Conservation (phyloP, 495 filamentous ascomycete species). For the Sabuloglossum arenarium region DNA sequence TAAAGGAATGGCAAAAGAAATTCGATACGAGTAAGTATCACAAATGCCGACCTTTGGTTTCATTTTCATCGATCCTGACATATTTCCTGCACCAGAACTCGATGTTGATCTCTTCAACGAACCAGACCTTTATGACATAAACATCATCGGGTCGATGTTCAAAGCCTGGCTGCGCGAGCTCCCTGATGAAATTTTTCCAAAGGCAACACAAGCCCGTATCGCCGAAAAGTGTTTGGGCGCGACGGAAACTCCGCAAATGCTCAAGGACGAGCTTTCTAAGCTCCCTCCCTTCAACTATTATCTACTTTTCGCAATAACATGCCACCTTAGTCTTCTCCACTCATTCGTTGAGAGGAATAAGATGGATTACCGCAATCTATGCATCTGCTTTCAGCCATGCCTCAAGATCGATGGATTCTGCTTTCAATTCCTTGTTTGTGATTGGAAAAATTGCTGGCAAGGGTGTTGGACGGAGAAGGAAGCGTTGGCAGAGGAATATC, state of each 20-base stretch:
- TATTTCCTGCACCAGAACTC: conserved; percentile 27
- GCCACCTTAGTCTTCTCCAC: conserved; percentile 72
- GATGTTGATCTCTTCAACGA: conserved; percentile 76
- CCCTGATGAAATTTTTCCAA: conserved; percentile 79
- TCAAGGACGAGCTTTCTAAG: conserved; percentile 77
- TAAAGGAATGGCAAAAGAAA: conserved; percentile 70
- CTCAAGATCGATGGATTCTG: conserved; percentile 80
- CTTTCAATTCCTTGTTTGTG: conserved; percentile 76
- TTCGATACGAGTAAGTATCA: conserved; percentile 51
- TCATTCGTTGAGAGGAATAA: conserved; percentile 76
- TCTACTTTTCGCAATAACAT: conserved; percentile 85
- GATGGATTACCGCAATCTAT: conserved; percentile 84
- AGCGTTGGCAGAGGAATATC: conserved; percentile 52
- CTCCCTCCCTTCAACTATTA: conserved; percentile 89
- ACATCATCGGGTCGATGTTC: conserved; percentile 79
- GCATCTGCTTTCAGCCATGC: conserved; percentile 87
- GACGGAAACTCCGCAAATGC: conserved; percentile 51
- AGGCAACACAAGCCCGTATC: conserved; percentile 52
- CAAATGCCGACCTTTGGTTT: background rate
- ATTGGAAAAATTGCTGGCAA: conserved; percentile 90
- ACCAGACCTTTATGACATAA: conserved; percentile 73
- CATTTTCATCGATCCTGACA: conserved; percentile 12
- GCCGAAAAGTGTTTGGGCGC: conserved; percentile 46
- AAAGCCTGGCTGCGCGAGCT: conserved; percentile 86
- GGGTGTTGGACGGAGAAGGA: conserved; percentile 82